A percentile compares a stretch with the other conserved stretches of the same genome.
phyloP scores from a whole-genome alignment of 179 eudicot species.

The Carnegiea gigantea region DNA sequence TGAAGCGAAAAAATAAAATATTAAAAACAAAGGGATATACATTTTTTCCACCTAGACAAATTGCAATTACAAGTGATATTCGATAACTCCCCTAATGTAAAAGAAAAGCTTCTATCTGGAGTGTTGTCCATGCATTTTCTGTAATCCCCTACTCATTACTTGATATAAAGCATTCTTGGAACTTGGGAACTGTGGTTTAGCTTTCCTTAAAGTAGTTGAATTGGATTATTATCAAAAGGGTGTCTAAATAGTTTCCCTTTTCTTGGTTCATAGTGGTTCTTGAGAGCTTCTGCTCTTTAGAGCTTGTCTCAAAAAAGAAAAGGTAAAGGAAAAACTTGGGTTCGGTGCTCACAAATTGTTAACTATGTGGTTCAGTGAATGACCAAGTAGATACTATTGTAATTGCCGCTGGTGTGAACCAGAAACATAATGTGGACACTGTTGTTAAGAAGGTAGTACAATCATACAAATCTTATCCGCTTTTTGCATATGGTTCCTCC shows the following conservation, averaged over 20 bases:
- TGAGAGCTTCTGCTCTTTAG: not conserved
- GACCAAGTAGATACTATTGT: no score
- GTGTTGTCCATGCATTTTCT: not conserved
- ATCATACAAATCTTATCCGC: not conserved
- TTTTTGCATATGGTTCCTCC: not conserved
- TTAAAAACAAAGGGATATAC: no score
- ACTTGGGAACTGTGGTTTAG: not conserved
- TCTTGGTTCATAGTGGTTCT: not conserved
- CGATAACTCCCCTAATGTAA: not conserved
- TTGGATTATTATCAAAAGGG: not conserved
- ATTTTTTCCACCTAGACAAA: no score
- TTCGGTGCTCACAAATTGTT: not conserved
- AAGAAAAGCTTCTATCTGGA: not conserved
- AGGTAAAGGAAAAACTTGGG: not conserved
- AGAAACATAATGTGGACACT: constrained; percentile 70
- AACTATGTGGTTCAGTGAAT: not conserved
- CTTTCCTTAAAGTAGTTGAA: not conserved
- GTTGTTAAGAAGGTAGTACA: constrained; percentile 71
- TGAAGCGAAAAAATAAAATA: no score
- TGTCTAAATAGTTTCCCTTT: not conserved
- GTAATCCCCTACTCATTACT: not conserved
- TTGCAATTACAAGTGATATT: no score
- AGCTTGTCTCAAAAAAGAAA: not conserved
- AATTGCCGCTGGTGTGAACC: constrained; percentile 85
- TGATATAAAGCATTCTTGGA: not conserved